Conservation (phyloP, 2,329 filamentous ascomycete genomes). For the Paecilomyces niveus region DNA sequence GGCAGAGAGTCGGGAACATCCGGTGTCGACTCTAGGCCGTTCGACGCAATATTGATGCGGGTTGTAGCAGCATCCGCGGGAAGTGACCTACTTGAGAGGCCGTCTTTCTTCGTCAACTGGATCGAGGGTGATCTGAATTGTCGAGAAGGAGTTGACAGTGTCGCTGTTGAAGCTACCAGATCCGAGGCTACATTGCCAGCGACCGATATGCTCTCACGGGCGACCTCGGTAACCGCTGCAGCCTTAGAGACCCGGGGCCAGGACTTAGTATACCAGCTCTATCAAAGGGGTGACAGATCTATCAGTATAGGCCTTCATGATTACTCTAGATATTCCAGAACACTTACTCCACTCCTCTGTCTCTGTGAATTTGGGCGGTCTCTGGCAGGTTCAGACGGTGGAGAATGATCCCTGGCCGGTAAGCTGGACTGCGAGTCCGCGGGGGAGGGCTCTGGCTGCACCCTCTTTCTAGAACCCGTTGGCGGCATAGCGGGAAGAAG, state of each 20-base stretch:
- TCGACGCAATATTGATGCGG: constrained; percentile 38
- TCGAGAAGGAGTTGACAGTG: constrained; percentile 17
- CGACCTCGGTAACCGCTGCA: constrained; percentile 42
- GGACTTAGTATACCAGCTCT: constrained; percentile 40
- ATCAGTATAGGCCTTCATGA: background rate
- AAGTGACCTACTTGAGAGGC: constrained; percentile 36
- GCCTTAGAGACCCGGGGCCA: constrained; percentile 42
- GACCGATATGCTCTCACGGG: constrained; percentile 42
- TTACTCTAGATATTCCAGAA: background rate
- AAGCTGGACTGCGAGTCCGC: constrained; percentile 20
- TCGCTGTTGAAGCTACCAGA: constrained; percentile 23
- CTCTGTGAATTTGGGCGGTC: constrained; percentile 19
- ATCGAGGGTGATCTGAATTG: constrained; percentile 28
- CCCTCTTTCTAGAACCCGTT: constrained; percentile 37
- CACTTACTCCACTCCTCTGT: constrained; percentile 24
- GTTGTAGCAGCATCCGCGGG: constrained; percentile 40
- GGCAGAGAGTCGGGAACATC: constrained; percentile 12
- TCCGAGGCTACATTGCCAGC: constrained; percentile 31
- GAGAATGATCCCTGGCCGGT: constrained; percentile 16
- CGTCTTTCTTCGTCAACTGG: constrained; percentile 36
- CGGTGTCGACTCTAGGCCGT: constrained; percentile 27
- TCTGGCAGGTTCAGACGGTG: constrained; percentile 9
- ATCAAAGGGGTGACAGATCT: constrained; percentile 1
- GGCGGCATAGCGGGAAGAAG: constrained; percentile 27
- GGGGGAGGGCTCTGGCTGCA: constrained; percentile 33